phyloP scores from a whole-genome alignment of 2,329 filamentous ascomycete species.

The Chaetomiaceae sp. region DNA sequence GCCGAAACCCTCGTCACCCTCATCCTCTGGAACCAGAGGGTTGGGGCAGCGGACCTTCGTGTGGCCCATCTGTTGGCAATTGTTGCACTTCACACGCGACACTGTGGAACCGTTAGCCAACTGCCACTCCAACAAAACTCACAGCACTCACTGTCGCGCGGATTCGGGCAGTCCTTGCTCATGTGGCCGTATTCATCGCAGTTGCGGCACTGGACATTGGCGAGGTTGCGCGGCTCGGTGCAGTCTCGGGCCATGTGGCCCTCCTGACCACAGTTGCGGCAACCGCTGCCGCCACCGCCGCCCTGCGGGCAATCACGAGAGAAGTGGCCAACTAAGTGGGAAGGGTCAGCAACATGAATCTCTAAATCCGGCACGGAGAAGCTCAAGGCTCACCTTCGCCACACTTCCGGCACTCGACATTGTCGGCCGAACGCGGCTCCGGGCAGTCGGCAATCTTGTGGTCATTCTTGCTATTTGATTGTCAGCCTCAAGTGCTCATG shows the following conservation, averaged over 20 bases:
- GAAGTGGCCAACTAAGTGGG: slow-evolving; percentile 52
- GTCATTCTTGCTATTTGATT: slow-evolving; percentile 39
- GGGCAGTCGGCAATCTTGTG: slow-evolving; percentile 49
- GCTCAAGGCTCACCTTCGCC: slow-evolving; percentile 46
- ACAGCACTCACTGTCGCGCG: slow-evolving; percentile 45
- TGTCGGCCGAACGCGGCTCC: slow-evolving; percentile 57
- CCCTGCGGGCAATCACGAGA: slow-evolving; percentile 60
- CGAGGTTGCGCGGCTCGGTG: slow-evolving; percentile 41
- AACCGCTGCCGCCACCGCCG: slow-evolving; percentile 45
- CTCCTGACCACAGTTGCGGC: slow-evolving; percentile 59
- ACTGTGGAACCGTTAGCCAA: slow-evolving; percentile 30
- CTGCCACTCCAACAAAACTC: not conserved
- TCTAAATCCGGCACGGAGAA: not conserved
- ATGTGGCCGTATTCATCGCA: slow-evolving; percentile 48
- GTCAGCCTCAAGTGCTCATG: slow-evolving; percentile 2
- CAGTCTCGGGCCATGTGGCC: slow-evolving; percentile 61
- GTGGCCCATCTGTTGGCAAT: slow-evolving; percentile 49
- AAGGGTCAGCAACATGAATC: slow-evolving; percentile 10
- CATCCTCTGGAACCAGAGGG: slow-evolving; percentile 28
- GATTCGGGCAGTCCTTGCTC: slow-evolving; percentile 49
- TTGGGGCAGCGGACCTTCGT: slow-evolving; percentile 38
- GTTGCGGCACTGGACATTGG: slow-evolving; percentile 44
- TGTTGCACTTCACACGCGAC: slow-evolving; percentile 53
- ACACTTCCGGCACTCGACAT: slow-evolving; percentile 63
- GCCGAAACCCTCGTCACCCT: not conserved